These are phyloP conservation scores for Bonnemaisonia californica DNA, from an alignment of 31 red algal genomes.

Conservation along the genomic window DNA sequence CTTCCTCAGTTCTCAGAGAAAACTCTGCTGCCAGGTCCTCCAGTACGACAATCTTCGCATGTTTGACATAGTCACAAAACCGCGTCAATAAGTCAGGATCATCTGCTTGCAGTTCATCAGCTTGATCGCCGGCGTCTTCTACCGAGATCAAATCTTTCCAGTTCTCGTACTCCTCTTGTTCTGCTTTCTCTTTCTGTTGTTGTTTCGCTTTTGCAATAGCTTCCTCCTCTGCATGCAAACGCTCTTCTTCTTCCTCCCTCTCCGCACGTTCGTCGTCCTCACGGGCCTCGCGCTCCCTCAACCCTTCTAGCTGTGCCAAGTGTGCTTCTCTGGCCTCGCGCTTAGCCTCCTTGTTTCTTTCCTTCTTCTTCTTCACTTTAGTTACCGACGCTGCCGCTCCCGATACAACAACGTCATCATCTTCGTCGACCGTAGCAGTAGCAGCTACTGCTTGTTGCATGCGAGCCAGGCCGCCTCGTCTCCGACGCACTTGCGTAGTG, in stretches of 20 bases:
- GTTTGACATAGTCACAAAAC: slow-evolving; percentile 47
- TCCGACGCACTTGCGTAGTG: slow-evolving; percentile 2
- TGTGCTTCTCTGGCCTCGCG: slow-evolving; percentile 11
- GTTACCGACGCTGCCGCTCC: background rate
- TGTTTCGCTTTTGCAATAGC: background rate
- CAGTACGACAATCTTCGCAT: slow-evolving; percentile 64
- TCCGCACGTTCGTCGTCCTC: slow-evolving; percentile 7
- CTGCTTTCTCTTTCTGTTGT: slow-evolving; percentile 34
- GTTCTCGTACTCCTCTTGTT: slow-evolving; percentile 18
- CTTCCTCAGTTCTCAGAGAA: slow-evolving; percentile 64
- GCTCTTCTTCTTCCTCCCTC: slow-evolving; percentile 17
- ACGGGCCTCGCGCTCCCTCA: slow-evolving; percentile 11
- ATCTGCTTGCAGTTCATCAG: slow-evolving; percentile 4
- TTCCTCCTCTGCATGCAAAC: background rate
- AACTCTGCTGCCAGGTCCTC: slow-evolving; percentile 77
- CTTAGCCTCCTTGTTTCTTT: slow-evolving; percentile 19
- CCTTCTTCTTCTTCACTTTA: slow-evolving; percentile 28
- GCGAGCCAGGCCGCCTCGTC: slow-evolving; percentile 57
- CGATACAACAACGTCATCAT: background rate
- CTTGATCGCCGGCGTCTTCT: slow-evolving; percentile 24
- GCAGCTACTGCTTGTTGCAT: slow-evolving; percentile 21
- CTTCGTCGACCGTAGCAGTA: background rate
- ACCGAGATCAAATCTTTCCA: slow-evolving; percentile 38
- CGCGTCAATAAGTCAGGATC: slow-evolving; percentile 41
- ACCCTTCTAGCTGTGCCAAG: background rate